These are phyloP conservation scores for Thraustotheca clavata DNA, from an alignment of 352 stramenopile species.

Conservation along the genomic window DNA sequence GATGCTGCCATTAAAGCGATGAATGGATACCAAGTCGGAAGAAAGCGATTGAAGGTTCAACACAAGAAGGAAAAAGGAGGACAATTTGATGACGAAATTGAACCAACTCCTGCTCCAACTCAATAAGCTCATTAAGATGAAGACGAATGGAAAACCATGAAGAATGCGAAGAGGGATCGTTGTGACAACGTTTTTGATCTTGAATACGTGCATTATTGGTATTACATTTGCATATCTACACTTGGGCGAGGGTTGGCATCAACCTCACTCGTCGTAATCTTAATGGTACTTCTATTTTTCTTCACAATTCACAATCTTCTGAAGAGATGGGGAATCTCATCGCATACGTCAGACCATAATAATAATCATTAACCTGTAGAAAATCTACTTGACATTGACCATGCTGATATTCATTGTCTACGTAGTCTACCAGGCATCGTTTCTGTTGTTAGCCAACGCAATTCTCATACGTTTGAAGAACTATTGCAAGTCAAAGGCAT, in stretches of 20 bases:
- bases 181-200: neutral
- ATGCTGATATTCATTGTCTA: slow-evolving; percentile 30
- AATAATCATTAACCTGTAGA: neutral
- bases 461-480: too few species aligned
- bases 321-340: neutral
- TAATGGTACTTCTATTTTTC: too few species aligned
- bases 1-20: slow-evolving; percentile 92
- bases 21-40: slow-evolving; percentile 94
- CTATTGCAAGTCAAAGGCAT: too few species aligned
- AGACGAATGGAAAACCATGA: too few species aligned
- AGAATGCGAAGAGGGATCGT: neutral
- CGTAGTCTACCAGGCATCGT: slow-evolving; percentile 37
- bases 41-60: slow-evolving; percentile 96
- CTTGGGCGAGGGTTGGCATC: too few species aligned
- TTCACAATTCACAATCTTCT: too few species aligned
- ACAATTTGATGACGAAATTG: slow-evolving; percentile 48
- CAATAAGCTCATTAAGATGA: slow-evolving; percentile 17
- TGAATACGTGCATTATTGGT: neutral
- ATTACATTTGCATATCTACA: neutral
- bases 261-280: too few species aligned
- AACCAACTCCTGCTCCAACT: neutral
- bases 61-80: slow-evolving; percentile 88
- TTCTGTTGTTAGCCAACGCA: slow-evolving; percentile 28
- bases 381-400: slow-evolving; percentile 41
- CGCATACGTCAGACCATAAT: neutral